These are phyloP conservation scores for Pythium guiyangense DNA, from an alignment of 352 stramenopile species.

Conservation along the genomic window DNA sequence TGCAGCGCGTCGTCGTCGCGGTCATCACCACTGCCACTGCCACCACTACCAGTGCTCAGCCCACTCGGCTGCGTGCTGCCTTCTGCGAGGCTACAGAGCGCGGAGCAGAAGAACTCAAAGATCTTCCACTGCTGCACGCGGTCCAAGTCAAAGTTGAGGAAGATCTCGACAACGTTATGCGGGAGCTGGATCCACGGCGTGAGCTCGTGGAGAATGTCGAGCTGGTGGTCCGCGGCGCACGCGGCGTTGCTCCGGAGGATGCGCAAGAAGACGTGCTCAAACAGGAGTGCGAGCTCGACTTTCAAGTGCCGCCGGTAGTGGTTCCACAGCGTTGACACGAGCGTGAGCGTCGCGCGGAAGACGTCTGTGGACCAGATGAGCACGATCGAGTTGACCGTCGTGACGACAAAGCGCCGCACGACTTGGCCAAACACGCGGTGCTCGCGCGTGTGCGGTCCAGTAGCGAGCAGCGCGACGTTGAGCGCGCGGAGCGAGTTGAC, in stretches of 20 bases:
- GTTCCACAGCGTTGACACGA: constrained; percentile 81
- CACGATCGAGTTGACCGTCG: constrained; percentile 58
- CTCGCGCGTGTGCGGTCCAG: constrained; percentile 39
- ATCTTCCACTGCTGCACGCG: constrained; percentile 87
- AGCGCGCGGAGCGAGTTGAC: constrained; percentile 63
- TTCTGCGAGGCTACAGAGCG: constrained; percentile 73
- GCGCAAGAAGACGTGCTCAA: constrained; percentile 76
- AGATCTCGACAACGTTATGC: constrained; percentile 86
- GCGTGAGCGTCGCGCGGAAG: constrained; percentile 51
- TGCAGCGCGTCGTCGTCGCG: constrained; percentile 38
- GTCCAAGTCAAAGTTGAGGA: constrained; percentile 87
- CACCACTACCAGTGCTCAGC: not conserved
- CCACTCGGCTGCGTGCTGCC: constrained; percentile 18
- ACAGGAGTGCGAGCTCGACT: constrained; percentile 77
- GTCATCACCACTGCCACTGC: constrained; percentile 14
- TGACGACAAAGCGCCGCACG: constrained; percentile 71
- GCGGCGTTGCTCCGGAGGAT: constrained; percentile 52
- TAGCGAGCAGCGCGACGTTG: constrained; percentile 64
- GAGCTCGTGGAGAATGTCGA: constrained; percentile 78
- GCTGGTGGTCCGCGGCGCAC: constrained; percentile 49
- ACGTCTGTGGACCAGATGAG: constrained; percentile 54
- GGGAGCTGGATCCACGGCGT: constrained; percentile 75
- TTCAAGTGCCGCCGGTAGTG: constrained; percentile 83
- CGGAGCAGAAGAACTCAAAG: constrained; percentile 78
- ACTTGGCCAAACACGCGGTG: constrained; percentile 68